A percentile compares a stretch with the other conserved stretches of the same genome.
Evolutionary conservation across 257 asterid species (phyloP).

Genomic region (Solanum chiquidenum): DNA sequence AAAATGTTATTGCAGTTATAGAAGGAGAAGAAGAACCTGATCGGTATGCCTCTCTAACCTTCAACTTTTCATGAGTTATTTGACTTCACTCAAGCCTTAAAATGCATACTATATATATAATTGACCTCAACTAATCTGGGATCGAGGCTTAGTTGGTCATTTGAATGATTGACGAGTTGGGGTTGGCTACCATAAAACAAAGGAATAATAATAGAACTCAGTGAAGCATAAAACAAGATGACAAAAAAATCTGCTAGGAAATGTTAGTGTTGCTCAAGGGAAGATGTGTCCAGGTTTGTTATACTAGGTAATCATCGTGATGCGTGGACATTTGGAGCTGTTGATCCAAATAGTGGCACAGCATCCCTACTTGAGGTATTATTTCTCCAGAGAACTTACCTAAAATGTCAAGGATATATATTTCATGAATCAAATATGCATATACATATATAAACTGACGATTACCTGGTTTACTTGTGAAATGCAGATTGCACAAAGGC

Average conservation of each 20-base stretch:
- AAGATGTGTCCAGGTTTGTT: constrained; percentile 36
- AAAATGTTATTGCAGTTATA: constrained; percentile 78
- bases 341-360: constrained; percentile 87
- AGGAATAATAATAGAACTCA: not conserved
- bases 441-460: not conserved
- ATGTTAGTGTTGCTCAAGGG: constrained; percentile 3
- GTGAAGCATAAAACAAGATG: not conserved
- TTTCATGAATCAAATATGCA: not conserved
- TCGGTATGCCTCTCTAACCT: constrained; percentile 20
- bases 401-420: not conserved
- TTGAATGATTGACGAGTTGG: not conserved
- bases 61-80: not conserved
- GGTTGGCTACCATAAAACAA: not conserved
- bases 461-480: constrained; percentile 4
- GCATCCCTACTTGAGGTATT: constrained; percentile 77
- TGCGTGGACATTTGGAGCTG: constrained; percentile 97
- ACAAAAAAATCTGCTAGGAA: not conserved
- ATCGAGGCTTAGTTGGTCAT: not conserved
- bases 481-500: constrained; percentile 54
- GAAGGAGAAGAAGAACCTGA: constrained; percentile 82
- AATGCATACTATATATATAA: not conserved
- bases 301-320: constrained; percentile 89
- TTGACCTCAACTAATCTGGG: too few species aligned
- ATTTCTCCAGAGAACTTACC: not conserved
- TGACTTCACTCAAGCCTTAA: not conserved